phyloP scores from a whole-genome alignment of 805 yeast species.

The Starmerella cellae region DNA sequence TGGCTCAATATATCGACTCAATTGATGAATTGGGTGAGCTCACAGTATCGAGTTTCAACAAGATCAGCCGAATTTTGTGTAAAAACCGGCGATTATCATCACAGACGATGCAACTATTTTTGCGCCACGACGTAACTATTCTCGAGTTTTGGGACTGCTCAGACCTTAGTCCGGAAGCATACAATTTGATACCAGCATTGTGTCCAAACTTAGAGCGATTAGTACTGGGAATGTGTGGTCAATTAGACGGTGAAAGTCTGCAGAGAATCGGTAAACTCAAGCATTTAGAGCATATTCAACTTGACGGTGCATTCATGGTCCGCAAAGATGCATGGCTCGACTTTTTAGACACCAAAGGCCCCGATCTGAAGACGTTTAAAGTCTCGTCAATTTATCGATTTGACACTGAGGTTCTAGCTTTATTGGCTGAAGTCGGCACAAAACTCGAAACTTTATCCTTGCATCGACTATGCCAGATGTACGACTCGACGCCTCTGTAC shows the following conservation, averaged over 20 bases:
- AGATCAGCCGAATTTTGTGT: slow-evolving; percentile 62
- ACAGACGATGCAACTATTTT: slow-evolving; percentile 57
- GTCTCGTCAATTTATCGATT: slow-evolving; percentile 76
- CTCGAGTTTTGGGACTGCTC: slow-evolving; percentile 92
- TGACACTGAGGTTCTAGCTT: slow-evolving; percentile 47
- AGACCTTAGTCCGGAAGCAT: slow-evolving; percentile 49
- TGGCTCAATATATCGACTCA: slow-evolving; percentile 53
- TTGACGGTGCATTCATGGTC: slow-evolving; percentile 85
- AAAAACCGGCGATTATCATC: slow-evolving; percentile 70
- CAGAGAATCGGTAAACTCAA: slow-evolving; percentile 46
- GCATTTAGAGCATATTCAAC: slow-evolving; percentile 40
- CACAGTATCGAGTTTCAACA: slow-evolving; percentile 56
- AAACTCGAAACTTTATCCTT: slow-evolving; percentile 46
- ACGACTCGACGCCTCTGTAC: slow-evolving; percentile 43
- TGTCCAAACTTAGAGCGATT: slow-evolving; percentile 61
- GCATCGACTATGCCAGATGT: slow-evolving; percentile 60
- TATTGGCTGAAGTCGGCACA: slow-evolving; percentile 46
- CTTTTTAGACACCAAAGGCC: slow-evolving; percentile 49
- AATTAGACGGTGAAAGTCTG: slow-evolving; percentile 64
- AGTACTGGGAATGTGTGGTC: slow-evolving; percentile 85
- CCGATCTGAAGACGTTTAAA: slow-evolving; percentile 44
- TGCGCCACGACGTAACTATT: slow-evolving; percentile 42
- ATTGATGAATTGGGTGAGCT: slow-evolving; percentile 81
- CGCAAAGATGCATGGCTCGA: slow-evolving; percentile 64
- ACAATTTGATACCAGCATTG: slow-evolving; percentile 56